Conservation (phyloP, 2,329 filamentous ascomycete species). For the Paracoccidioides brasiliensis region DNA sequence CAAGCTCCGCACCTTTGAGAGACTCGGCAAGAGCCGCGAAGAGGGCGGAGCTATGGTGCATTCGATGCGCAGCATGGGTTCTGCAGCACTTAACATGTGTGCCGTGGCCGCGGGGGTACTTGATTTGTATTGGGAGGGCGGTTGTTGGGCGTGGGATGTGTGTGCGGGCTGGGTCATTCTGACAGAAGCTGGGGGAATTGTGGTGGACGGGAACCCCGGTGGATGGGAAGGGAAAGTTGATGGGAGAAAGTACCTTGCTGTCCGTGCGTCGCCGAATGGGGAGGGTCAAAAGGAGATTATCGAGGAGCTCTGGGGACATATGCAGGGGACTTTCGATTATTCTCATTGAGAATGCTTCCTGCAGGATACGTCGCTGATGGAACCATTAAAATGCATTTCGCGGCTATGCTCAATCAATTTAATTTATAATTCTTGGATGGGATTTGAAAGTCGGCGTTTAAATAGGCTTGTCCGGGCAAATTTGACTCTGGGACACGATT, state of each 20-base stretch:
- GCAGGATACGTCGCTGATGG: background rate
- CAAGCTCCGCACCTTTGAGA: slow-evolving; percentile 43
- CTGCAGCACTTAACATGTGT: slow-evolving; percentile 50
- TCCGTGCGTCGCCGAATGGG: slow-evolving; percentile 21
- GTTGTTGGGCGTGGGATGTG: slow-evolving; percentile 55
- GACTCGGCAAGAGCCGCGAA: slow-evolving; percentile 35
- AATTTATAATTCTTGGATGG: no score
- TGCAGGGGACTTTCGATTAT: slow-evolving; percentile 29
- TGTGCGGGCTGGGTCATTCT: slow-evolving; percentile 51
- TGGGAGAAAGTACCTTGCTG: slow-evolving; percentile 41
- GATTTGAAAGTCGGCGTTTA: no score
- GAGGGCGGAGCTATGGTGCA: slow-evolving; percentile 50
- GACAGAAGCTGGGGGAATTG: slow-evolving; percentile 45
- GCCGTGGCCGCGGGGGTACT: slow-evolving; percentile 43
- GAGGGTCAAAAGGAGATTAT: slow-evolving; percentile 28
- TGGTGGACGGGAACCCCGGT: slow-evolving; percentile 47
- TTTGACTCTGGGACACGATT: no score
- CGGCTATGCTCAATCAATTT: no score
- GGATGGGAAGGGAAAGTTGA: slow-evolving; percentile 45
- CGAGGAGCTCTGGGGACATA: slow-evolving; percentile 30
- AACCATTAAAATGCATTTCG: no score
- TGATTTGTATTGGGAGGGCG: slow-evolving; percentile 54
- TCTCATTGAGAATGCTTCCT: background rate
- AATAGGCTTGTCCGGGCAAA: no score
- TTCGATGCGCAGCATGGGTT: slow-evolving; percentile 42